Percentiles rank a stretch among this genome's conserved stretches.
Evolutionary conservation across 345 rosid species (phyloP).

Genomic region (Eucalyptus pauciflora): DNA sequence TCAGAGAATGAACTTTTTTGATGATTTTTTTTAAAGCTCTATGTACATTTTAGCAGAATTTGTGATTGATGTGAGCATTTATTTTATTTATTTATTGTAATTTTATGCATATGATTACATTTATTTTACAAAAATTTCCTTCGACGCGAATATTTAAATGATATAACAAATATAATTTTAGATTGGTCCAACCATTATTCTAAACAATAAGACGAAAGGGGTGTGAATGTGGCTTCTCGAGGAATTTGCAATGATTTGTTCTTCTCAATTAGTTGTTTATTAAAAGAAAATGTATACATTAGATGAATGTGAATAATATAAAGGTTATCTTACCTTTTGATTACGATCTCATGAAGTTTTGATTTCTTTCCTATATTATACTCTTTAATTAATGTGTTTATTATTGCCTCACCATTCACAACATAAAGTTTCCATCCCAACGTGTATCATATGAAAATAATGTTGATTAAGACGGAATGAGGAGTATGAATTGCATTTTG

Average conservation of each 20-base stretch:
- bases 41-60: background rate
- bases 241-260: too few relatives aligned
- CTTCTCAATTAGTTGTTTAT: background rate
- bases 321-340: background rate
- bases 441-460: background rate
- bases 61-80: background rate
- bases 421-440: background rate
- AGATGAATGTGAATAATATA: background rate
- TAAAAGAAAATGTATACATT: too few relatives aligned
- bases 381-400: background rate
- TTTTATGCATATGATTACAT: too few relatives aligned
- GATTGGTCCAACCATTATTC: background rate
- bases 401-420: background rate
- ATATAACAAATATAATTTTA: background rate
- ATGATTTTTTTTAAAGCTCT: background rate
- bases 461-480: background rate
- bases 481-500: background rate
- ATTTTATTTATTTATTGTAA: too few relatives aligned
- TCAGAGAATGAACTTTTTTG: background rate
- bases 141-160: too few relatives aligned
- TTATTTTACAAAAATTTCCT: too few relatives aligned
- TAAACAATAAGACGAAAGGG: background rate
- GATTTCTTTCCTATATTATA: background rate
- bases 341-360: too few relatives aligned
- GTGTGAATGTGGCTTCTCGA: background rate